Percentiles rank a stretch among this genome's conserved stretches.
Evolutionary conservation across 202 grass and related monocot genomes (phyloP).

Genomic region (Panicum virgatum): DNA sequence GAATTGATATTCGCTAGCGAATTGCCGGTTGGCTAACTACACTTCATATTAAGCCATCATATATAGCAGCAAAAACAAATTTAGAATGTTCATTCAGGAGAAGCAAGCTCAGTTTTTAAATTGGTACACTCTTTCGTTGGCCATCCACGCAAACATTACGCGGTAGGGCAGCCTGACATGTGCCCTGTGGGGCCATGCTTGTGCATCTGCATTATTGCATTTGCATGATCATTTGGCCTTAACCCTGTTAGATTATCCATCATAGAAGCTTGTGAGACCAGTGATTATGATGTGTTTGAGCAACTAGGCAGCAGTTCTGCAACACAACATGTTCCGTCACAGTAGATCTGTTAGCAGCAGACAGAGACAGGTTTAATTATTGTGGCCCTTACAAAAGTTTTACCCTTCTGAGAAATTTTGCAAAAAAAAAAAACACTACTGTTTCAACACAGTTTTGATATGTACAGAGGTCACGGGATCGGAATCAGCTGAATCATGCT

Average conservation of each 20-base stretch:
- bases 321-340: constrained; percentile 39
- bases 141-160: not conserved
- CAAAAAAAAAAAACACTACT: not conserved
- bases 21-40: not conserved
- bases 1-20: not conserved
- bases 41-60: not conserved
- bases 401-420: not conserved
- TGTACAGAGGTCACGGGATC: not conserved
- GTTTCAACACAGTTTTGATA: constrained; percentile 2
- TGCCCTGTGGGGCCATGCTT: constrained; percentile 25
- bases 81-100: not conserved
- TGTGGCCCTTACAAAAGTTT: constrained; percentile 23
- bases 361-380: constrained; percentile 8
- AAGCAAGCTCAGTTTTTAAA: not conserved
- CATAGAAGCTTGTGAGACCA: constrained; percentile 14
- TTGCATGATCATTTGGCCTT: constrained; percentile 12
- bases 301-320: constrained; percentile 5
- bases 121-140: not conserved
- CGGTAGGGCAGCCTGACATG: constrained; percentile 19
- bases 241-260: constrained; percentile 11
- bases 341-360: constrained; percentile 43
- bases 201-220: constrained; percentile 40
- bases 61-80: not conserved
- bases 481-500: constrained; percentile 19
- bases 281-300: constrained; percentile 5